Evolutionary conservation across 805 yeast genomes (phyloP), one percentile per base, ranked within the genome.

Genomic region (Cyberlindnera subsufficiens): DNA sequence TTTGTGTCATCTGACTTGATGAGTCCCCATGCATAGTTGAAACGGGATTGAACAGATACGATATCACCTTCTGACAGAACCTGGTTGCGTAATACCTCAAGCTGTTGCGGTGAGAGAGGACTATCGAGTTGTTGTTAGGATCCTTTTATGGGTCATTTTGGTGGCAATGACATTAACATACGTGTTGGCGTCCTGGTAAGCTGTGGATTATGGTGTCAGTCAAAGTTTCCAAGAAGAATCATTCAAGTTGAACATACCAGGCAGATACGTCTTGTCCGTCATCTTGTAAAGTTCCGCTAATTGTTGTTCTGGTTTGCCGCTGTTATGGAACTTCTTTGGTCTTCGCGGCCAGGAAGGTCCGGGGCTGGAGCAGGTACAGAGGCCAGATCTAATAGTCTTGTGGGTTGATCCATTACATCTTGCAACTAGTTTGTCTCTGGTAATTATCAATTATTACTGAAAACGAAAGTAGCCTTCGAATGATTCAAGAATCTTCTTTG

Each of bases 11-110:
- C 59, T 2, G 95, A 80, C 61, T 88, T 90, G 49, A 95, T 77
- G 39, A 93, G 69, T 4, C 95, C 99, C 99, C 99, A 93, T 0
- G 97, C 95, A 55, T 86, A 86, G 64, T 95, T 93, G 73, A 93
- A 93, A 44, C 80, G 77, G 3, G 96, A 82, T 61, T 89, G 97
- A 0, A 86, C 74, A 0, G 90, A 73, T 0, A 87, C 89, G 32
- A 74, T 69, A 5, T 93, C 95, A 29, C 85, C 81, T 60, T 93
- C 98, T 1, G 82, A 70, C 22, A 79, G 76, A 33, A 86, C 88
- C 55, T 88, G 96, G 52, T 80, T 75, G 49, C 78, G 81, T 27
- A 93, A 73, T 1, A 89, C 75, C 14, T 78, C 82, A 34, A 93
- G 71, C 55, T 91, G 95, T 43, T 82, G 85, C 5, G 76, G 72